Conservation (phyloP, 345 rosid species). For the Camelina neglecta region DNA sequence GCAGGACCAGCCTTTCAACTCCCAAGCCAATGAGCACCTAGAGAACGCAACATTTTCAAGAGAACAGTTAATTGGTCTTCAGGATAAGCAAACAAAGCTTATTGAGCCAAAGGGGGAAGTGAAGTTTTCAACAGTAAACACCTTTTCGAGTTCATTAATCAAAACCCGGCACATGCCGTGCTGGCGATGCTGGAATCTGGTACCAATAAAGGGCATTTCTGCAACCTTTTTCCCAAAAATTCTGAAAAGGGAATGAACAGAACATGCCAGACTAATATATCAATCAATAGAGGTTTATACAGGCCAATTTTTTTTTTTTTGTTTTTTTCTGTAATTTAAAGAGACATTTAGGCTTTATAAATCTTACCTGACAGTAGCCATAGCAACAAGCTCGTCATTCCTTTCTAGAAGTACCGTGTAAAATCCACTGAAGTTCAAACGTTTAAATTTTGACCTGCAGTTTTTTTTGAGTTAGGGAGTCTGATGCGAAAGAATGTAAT, state of each 20-base stretch:
- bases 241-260: constrained; percentile 48
- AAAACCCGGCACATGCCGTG: constrained; percentile 65
- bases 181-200: constrained; percentile 57
- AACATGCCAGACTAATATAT: constrained; percentile 36
- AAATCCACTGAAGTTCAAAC: constrained; percentile 79
- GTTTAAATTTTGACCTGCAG: constrained; percentile 65
- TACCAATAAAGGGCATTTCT: constrained; percentile 67
- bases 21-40: constrained; percentile 69
- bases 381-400: constrained; percentile 66
- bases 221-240: constrained; percentile 64
- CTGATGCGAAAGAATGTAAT: constrained; percentile 12
- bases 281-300: constrained; percentile 5
- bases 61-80: constrained; percentile 4
- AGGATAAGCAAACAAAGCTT: constrained; percentile 17
- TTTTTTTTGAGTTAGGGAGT: constrained; percentile 16
- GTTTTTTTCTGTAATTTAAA: constrained; percentile 16
- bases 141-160: constrained; percentile 66
- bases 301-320: background rate
- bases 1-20: constrained; percentile 72
- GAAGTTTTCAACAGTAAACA: constrained; percentile 35
- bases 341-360: constrained; percentile 21
- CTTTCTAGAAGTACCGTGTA: constrained; percentile 75
- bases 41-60: constrained; percentile 27
- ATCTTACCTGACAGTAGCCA: constrained; percentile 71
- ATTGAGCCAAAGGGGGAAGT: constrained; percentile 16